Evolutionary conservation across 192 early-diverging fungal genomes (phyloP), one percentile per base, ranked within the genome.

Genomic region (Funneliformis mosseae): DNA sequence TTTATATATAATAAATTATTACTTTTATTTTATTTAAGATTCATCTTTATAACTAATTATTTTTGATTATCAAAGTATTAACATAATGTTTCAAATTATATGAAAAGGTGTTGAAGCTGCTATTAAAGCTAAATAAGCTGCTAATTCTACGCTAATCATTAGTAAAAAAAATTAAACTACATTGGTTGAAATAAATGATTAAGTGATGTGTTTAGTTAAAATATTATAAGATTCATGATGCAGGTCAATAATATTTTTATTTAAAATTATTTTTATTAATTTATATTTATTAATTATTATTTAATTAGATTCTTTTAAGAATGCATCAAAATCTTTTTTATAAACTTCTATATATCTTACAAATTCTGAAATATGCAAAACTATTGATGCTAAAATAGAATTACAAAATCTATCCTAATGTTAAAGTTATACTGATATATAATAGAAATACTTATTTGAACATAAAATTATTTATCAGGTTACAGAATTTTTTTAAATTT

Each of bases 401-500:
- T 64, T 64, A 28, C 62, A 27, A 64, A 64, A 64, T 27, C 62
- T 23, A 28, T 8, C 25, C 0, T 0, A 28, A 27, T 0, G 62
- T 12, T 9, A 64, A 28, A 28, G 4, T 64, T 28, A 28, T 64
- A 28, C 25, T 11, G 4, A 33, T 33, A 2, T 33, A 33, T 3
- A 33, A 3, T 64, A 0, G 27, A 64, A 64, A 64, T 64, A 28
- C 8, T 3, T 64, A 28, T 25, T 28, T 64, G 25, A 64, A 8
- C 62, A 64, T 27, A 7, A 64, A 64, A 64, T 64, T 28, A 64
- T 64, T 64, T 23, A 8, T 28, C 27, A 64, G 62, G 62, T 28
- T 96, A 55, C 3, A 3, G 0, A 0, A 33, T 33, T 33, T 33
- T 33, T 96, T 33, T 33, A 33, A 33, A n/a, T 33, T 3, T 33